Evolutionary conservation across 2,329 filamentous ascomycete genomes (phyloP), one percentile per base, ranked within the genome.

Genomic region (Cryphonectria nitschkei): DNA sequence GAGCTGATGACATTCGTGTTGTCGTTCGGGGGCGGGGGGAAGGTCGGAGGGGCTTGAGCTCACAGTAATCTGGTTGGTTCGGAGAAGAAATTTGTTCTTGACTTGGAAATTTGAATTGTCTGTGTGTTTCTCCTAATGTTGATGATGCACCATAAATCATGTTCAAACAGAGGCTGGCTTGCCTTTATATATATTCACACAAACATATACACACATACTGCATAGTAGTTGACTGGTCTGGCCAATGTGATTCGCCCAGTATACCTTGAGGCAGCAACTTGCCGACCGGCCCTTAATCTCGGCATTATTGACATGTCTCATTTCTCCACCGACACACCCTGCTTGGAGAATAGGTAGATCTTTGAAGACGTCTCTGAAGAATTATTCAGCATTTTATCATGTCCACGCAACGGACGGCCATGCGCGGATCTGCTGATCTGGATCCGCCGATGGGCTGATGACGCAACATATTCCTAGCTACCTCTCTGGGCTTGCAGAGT

Each of bases 371-470:
- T 58, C 5, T 50, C 43, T 16, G 22, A 19, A 34, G 19, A 7
- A 32, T 19, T 58, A 19, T 16, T 58, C 54, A 58, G 54, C 26
- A 34, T 32, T 19, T 14, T 19, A 32, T 29, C n/a, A 29, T 19
- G 29, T 58, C 54, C 29, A 14, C 52, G 13, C 54, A 29, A 58
- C 54, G 54, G 29, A 54, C 50, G 26, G 26, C 26, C 2, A 50
- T n/a, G 22, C 46, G 26, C 52, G 52, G 29, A 58, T 32, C 54
- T 19, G 54, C 54, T 29, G 52, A 56, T 29, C 52, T 56, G 54
- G 54, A 19, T 58, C 26, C 29, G 26, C 54, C 54, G 54, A 58
- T 58, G 54, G 54, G 54, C 54, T 58, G 54, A 58, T 29, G 54
- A 32, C 54, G 6, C 54, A 32, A 34, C 26, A 29, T 26, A n/a